Evolutionary conservation across 495 filamentous ascomycete species (phyloP), one percentile per base, ranked within the genome.

Genomic region (Hyaloscypha hepaticicola): DNA sequence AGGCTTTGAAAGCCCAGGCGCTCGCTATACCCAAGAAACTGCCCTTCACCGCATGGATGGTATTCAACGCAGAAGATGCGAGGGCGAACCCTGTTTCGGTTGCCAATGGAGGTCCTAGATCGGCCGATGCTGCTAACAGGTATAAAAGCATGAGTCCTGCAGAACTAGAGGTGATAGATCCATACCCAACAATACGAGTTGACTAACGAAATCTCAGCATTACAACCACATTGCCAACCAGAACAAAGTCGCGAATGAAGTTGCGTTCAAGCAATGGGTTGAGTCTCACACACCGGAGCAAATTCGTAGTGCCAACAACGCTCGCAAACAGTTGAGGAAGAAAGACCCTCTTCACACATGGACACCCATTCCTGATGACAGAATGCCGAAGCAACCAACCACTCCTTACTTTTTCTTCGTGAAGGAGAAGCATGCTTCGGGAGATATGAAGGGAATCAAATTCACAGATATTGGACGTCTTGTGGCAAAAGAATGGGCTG

Each of bases 261-360:
- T 75, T 25, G 72, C 69, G 0, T 81, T 79, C 60, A 75, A 78
- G 6, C 58, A 77, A 56, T 91, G 83, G 83, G 68, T 90, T 24
- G 70, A 83, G 29, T 73, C 74, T 0, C 74, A 88, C 66, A 83
- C 85, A 7, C 83, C 85, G 5, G 72, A 79, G 1, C 69, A 86
- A 69, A 88, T 91, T 61, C 73, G 75, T 33, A 55, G 77, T 11
- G 88, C 88, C 55, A 91, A 91, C 66, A 59, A 24, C 14, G 88
- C 88, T 8, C 82, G 88, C 21, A 63, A 25, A 5, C 24, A 49
- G 1, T 76, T 91, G 14, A 65, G 49, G 5, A 69, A 55, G 5
- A 72, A 72, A 25, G 60, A 77, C 9, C 60, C 41, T 8, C 61
- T 58, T 9, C 73, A 67, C 12, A 65, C 58, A 38, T 63, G n/a